Evolutionary conservation across 768 basidiomycete species (phyloP), one percentile per base, ranked within the genome.

Genomic region (Boletus speciosus): DNA sequence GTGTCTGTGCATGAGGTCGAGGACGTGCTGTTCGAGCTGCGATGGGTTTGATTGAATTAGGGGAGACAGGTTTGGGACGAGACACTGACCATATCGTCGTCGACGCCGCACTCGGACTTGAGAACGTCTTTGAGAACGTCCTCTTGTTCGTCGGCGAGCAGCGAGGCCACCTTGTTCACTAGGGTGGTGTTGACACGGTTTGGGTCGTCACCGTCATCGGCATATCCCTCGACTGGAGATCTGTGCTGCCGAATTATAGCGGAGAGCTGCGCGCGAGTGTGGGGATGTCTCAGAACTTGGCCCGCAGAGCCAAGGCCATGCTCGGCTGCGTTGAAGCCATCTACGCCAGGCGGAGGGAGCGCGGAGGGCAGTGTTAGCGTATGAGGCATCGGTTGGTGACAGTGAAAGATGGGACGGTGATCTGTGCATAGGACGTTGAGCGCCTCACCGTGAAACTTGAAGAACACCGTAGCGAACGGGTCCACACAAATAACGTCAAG

Each of bases 1-100:
- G 70, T 94, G 90, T 72, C 90, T 88, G 74, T 98, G 95, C 95
- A 98, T 97, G 57, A 97, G 81, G 66, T 96, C 93, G 19, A 98
- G 77, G 54, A 94, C 90, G 66, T 86, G 83, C 62, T 94, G 89
- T 66, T 97, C 94, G 57, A 93, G 75, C 88, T 91, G 61, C 6
- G 47, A 55, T 55, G 62, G 55, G 56, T 41, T 49, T 42, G 51
- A 49, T 56, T 57, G 50, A 57, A 64, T 69, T 60, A 56, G 27
- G 11, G 16, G 29, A 19, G 54, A 57, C 61, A 48, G 50, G 40
- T 51, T 47, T 56, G 42, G 44, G 46, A 36, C 29, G 32, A 45
- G 47, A 15, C 44, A 62, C 87, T 64, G 51, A 90, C 88, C 72
- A 78, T 81, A 56, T 84, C 83, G 52, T 85, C 81, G 67, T 86